Conservation (phyloP, 75 land plant species). For the Azolla pinnata region DNA sequence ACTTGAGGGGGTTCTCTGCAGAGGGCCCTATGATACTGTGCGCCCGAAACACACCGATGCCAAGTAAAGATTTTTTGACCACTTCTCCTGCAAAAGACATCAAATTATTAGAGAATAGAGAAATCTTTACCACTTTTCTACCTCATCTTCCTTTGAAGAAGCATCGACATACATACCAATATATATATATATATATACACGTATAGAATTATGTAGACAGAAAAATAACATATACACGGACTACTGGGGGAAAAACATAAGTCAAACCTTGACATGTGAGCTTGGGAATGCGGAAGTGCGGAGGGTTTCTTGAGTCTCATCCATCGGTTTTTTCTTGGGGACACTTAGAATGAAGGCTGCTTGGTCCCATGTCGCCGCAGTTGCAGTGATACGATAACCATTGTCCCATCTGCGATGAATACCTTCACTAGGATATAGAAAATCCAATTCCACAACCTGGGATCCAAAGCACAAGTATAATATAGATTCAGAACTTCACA, state of each 20-base stretch:
- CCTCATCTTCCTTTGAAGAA: too few species aligned
- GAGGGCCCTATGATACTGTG: conserved; percentile 41
- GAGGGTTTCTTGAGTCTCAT: conserved; percentile 82
- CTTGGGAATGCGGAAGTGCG: conserved; percentile 86
- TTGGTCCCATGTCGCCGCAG: conserved; percentile 83
- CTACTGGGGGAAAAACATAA: too few species aligned
- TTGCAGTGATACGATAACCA: conserved; percentile 80
- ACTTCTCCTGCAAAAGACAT: conserved; percentile 35
- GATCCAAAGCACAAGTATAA: not conserved
- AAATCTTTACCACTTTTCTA: too few species aligned
- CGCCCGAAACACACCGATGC: conserved; percentile 53
- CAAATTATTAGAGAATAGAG: not conserved
- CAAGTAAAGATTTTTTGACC: conserved; percentile 55
- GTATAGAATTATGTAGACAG: too few species aligned
- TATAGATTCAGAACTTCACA: not conserved
- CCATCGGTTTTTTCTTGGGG: conserved; percentile 57
- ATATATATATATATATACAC: too few species aligned
- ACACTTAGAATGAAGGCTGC: conserved; percentile 79
- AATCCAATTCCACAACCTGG: conserved; percentile 89
- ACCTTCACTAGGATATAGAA: conserved; percentile 92
- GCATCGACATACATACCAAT: too few species aligned
- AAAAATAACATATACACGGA: too few species aligned
- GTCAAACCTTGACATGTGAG: conserved; percentile 88
- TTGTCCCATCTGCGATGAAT: conserved; percentile 82
- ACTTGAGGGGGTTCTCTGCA: too few species aligned